Percentiles rank a stretch among this genome's conserved stretches.
phyloP scores from a whole-genome alignment of 139 green algal genomes.

The Chlamydomonas sphaeroides region DNA sequence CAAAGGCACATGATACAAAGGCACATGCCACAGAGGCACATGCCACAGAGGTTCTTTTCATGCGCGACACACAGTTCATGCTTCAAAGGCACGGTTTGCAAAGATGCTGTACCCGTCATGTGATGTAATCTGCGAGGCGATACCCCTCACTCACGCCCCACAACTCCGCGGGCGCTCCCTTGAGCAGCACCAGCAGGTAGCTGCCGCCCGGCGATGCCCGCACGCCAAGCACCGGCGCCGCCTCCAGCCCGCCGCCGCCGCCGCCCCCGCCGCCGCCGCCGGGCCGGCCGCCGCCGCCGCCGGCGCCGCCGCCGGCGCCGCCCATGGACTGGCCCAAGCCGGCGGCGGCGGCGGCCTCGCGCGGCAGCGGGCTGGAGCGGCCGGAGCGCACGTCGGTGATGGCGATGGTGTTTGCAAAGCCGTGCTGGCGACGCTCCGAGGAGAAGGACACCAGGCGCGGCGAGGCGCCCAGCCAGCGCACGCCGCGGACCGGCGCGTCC shows the following conservation, averaged over 20 bases:
- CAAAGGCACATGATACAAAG: too few species aligned
- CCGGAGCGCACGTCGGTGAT: conserved; percentile 71
- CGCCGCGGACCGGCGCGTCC: conserved; percentile 46
- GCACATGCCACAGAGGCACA: too few species aligned
- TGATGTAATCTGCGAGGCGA: too few species aligned
- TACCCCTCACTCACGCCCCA: conserved; percentile 68
- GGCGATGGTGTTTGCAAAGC: conserved; percentile 68
- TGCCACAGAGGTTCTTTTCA: too few species aligned
- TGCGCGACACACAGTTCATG: too few species aligned
- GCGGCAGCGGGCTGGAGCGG: conserved; percentile 29
- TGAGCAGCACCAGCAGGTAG: conserved; percentile 79
- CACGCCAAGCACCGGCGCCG: conserved; percentile 66
- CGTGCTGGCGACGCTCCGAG: conserved; percentile 56
- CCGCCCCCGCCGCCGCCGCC: neutral
- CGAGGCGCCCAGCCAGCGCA: conserved; percentile 79
- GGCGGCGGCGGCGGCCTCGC: neutral
- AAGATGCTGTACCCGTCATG: too few species aligned
- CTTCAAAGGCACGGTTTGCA: too few species aligned
- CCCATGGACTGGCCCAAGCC: too few species aligned
- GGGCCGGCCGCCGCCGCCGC: neutral
- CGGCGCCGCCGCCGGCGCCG: neutral
- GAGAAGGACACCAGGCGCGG: conserved; percentile 72
- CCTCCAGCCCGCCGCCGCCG: conserved; percentile 53
- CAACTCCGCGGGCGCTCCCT: conserved; percentile 78
- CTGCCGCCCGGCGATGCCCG: conserved; percentile 69